These are phyloP conservation scores for Colletotrichum spaethianum DNA, from an alignment of 2,329 filamentous ascomycete genomes.

Conservation along the genomic window DNA sequence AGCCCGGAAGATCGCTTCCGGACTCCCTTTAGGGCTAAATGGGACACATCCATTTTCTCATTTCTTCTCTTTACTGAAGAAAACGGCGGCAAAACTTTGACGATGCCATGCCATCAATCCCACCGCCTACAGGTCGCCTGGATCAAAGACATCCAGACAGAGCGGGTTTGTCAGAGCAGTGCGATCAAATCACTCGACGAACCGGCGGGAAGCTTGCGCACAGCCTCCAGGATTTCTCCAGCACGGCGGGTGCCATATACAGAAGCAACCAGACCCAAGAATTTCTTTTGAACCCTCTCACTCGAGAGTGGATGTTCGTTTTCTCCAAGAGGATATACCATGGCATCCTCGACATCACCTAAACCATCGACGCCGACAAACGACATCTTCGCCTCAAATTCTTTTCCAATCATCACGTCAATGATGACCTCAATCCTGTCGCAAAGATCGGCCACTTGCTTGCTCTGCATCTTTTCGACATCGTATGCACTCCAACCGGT, in stretches of 20 bases:
- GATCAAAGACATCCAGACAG: not conserved
- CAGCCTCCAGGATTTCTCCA: not conserved
- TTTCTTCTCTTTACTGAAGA: not conserved
- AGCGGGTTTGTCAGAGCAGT: not conserved
- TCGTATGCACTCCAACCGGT: no score
- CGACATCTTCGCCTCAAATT: constrained; percentile 11
- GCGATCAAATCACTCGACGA: not conserved
- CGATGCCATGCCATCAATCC: not conserved
- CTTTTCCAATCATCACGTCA: constrained; percentile 34
- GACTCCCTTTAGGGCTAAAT: not conserved
- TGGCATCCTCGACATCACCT: constrained; percentile 34
- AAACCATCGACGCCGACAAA: constrained; percentile 42
- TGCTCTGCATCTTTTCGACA: no score
- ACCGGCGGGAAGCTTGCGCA: not conserved
- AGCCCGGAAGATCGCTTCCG: not conserved
- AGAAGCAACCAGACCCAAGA: constrained; percentile 43
- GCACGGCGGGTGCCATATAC: constrained; percentile 28
- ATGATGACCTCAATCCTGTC: constrained; percentile 42
- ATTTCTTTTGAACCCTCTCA: constrained; percentile 45
- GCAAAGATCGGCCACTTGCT: constrained; percentile 41
- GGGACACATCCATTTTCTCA: not conserved
- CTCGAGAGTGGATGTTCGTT: constrained; percentile 43
- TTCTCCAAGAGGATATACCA: constrained; percentile 45
- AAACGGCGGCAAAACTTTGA: not conserved
- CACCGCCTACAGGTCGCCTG: not conserved